Conservation (phyloP, 169 alveolate species). For the Cryptosporidium ryanae region DNA sequence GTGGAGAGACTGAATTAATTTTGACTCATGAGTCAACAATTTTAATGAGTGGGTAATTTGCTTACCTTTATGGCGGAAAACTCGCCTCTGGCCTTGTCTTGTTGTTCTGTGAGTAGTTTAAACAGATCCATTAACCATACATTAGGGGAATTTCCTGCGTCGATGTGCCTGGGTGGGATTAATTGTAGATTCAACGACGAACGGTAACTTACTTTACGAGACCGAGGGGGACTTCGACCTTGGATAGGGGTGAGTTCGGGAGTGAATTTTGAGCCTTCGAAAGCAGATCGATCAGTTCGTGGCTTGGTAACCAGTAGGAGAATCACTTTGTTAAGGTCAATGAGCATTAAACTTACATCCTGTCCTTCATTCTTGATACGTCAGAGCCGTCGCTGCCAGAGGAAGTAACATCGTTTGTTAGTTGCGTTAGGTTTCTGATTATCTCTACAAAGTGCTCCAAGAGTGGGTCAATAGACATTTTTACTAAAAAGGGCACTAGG, state of each 20-base stretch:
- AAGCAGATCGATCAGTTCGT: constrained; percentile 16
- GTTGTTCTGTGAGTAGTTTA: constrained; percentile 26
- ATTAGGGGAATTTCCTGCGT: constrained; percentile 60
- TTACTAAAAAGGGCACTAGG: too few relatives aligned
- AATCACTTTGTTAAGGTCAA: background rate
- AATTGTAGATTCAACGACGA: background rate
- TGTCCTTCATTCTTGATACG: constrained; percentile 1
- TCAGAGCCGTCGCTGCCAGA: background rate
- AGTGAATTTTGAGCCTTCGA: constrained; percentile 14
- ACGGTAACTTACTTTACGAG: constrained; percentile 29
- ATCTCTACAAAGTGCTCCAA: constrained; percentile 41
- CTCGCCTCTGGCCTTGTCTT: constrained; percentile 63
- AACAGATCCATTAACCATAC: constrained; percentile 53
- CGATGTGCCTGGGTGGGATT: constrained; percentile 21
- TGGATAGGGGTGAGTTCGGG: constrained; percentile 35
- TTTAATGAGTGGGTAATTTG: background rate
- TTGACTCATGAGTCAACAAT: background rate
- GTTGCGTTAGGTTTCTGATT: constrained; percentile 13
- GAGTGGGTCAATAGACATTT: constrained; percentile 40
- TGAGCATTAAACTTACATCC: constrained; percentile 30
- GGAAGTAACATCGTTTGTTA: constrained; percentile 29
- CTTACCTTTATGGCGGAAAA: constrained; percentile 38
- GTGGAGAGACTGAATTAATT: constrained; percentile 20
- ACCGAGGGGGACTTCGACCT: constrained; percentile 55
- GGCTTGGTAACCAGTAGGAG: background rate